Base-by-base conservation (phyloP, 208 protist genomes). In the Leishmania guyanensis region DNA sequence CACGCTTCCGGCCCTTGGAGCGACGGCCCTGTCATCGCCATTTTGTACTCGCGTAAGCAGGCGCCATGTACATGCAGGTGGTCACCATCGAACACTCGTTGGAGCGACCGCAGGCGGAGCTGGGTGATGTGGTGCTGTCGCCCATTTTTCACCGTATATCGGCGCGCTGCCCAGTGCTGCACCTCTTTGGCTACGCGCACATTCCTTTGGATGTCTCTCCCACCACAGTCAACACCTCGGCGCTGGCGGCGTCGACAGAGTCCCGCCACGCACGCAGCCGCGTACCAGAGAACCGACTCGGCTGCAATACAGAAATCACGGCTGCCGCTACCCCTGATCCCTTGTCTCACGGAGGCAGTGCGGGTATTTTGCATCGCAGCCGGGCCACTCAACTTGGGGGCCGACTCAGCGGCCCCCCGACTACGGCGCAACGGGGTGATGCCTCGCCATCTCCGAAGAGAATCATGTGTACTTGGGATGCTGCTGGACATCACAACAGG, bases 101-200 rank as follows among this genome's bases (percentile, higher is more conserved):
- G 17, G 76, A 75, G 54, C 78, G 82, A 51, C 89, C 90, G 26
- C 80, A 90, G n/a, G 79, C 85, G 39, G 82, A 83, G 53, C 84
- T 95, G 26, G 93, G 93, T 20, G 93, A 97, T 75, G 85, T 26
- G 16, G 56, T 46, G 26, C 87, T 94, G 72, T 93, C 86, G 16
- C 87, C 88, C 0, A 71, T 94, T 0, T 91, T 97, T 58, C 83
- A 90, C 72, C 86, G 91, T 10, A 90, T 94, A 20, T 89, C 89
- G 1, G 79, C 82, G 20, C 77, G 81, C 22, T 95, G 90, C 66
- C 93, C 92, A 26, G 86, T 95, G 74, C 78, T 97, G 29, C 91
- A 94, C 72, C 79, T 97, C 66, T 95, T 97, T 75, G 93, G 93
- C 39, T 88, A 93, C 71, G 65, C 89, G 1, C 82, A 86, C 77